A percentile compares a stretch with the other conserved stretches of the same genome.
phyloP scores from a whole-genome alignment of 108 stramenopile genomes.

The Asterionellopsis glacialis region DNA sequence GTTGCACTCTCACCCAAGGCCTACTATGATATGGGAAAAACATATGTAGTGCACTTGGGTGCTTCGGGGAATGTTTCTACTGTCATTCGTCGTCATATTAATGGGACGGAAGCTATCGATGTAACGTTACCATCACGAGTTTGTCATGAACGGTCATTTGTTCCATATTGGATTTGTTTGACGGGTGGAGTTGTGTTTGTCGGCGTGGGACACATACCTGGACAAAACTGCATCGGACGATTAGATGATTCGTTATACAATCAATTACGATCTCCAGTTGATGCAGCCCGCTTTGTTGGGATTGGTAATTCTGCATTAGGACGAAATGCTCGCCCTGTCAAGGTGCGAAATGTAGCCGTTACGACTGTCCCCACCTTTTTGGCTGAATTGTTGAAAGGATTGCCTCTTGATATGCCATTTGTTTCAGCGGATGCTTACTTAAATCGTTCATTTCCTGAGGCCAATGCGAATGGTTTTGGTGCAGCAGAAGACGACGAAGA shows the following conservation, averaged over 20 bases:
- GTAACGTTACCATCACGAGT: slow-evolving; percentile 34
- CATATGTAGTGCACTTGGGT: slow-evolving; percentile 59
- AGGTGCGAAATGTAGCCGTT: slow-evolving; percentile 41
- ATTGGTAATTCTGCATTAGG: slow-evolving; percentile 54
- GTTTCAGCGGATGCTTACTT: neutral
- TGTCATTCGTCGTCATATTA: slow-evolving; percentile 36
- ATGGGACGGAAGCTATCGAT: slow-evolving; percentile 39
- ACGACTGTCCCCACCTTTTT: slow-evolving; percentile 31
- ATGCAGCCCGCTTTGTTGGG: slow-evolving; percentile 54
- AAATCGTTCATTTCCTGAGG: neutral
- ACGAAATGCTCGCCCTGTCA: slow-evolving; percentile 35
- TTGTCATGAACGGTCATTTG: slow-evolving; percentile 37
- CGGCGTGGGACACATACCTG: slow-evolving; percentile 44
- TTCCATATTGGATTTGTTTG: slow-evolving; percentile 50
- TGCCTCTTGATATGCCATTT: slow-evolving; percentile 4
- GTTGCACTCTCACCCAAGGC: slow-evolving; percentile 49
- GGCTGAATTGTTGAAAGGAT: slow-evolving; percentile 34
- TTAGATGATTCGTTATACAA: slow-evolving; percentile 63
- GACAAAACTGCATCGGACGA: slow-evolving; percentile 42
- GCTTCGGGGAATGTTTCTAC: slow-evolving; percentile 44
- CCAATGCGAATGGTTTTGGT: neutral
- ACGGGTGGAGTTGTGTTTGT: slow-evolving; percentile 36
- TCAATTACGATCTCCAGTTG: slow-evolving; percentile 39
- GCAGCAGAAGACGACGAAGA: slow-evolving; percentile 14
- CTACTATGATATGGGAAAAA: slow-evolving; percentile 41